Evolutionary conservation across 192 early-diverging fungal species (phyloP), one percentile per base, ranked within the genome.

Genomic region (Rhizophagus sp.): DNA sequence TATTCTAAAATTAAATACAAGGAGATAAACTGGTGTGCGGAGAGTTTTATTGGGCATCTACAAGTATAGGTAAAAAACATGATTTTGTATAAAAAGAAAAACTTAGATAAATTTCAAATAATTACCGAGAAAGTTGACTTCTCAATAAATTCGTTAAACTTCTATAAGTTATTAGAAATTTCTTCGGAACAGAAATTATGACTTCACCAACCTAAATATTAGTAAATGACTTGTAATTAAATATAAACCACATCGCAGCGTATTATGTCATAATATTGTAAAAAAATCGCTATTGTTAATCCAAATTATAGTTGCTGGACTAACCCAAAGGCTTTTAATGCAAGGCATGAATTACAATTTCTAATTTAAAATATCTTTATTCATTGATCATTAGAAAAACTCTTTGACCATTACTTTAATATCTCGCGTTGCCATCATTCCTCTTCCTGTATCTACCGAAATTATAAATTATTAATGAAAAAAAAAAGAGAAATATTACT

Each of bases 371-470:
- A 41, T 41, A 41, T 41, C 8, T 41, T 8, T 41, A 36, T 7
- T 41, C 39, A 41, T 41, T 47, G 44, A 47, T 47, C 2, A 47
- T 47, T 47, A 11, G 1, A 12, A 44, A 44, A 44, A 1, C 41
- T 41, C 39, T 41, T 41, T 12, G 22, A 52, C 34, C 41, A 61
- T 79, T 82, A 85, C 87, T 80, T 82, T 84, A 62, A 90, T 88
- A 62, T 88, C 81, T 47, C 82, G 82, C 12, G 85, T 89, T 13
- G 89, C 89, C 89, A 90, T 90, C 86, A 90, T 84, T 81, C 88
- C 88, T 82, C 88, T 84, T 75, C 88, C 88, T 64, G 85, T 89
- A 33, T 86, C 88, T 89, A 80, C n/a, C 25, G 1, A 33, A 75
- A 22, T 30, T 10, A 3, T 24, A n/a, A 8, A 36, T n/a, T 62